A percentile compares a stretch with the other conserved stretches of the same genome.
These are phyloP conservation scores for Mycena sp. DNA, from an alignment of 1,284 basidiomycete species.

Conservation along the genomic window DNA sequence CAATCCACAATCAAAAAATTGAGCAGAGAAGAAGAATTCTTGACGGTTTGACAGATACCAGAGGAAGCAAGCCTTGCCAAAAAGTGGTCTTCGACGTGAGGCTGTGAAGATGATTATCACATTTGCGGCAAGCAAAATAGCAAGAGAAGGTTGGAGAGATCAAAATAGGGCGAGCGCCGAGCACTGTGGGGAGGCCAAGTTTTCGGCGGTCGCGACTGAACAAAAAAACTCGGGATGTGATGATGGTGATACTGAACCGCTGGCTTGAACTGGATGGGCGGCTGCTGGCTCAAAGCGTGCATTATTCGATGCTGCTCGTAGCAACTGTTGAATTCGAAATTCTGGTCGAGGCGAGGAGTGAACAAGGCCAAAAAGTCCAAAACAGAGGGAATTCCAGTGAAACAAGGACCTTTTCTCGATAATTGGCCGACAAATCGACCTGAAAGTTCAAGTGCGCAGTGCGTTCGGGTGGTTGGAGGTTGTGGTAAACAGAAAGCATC, in stretches of 20 bases:
- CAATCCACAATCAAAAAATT: constrained; percentile 10
- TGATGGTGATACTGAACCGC: constrained; percentile 8
- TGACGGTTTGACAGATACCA: constrained; percentile 26
- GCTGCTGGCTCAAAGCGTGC: no score
- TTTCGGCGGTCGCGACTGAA: not conserved
- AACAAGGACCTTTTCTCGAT: not conserved
- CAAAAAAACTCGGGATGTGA: not conserved
- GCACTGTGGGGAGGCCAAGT: not conserved
- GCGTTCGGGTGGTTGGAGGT: not conserved
- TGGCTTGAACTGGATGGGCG: not conserved
- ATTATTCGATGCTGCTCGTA: not conserved
- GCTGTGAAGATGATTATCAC: constrained; percentile 34
- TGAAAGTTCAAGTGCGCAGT: not conserved
- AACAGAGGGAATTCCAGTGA: not conserved
- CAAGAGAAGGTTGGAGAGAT: constrained; percentile 20
- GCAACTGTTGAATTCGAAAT: not conserved
- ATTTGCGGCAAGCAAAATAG: constrained; percentile 1
- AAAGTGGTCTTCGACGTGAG: not conserved
- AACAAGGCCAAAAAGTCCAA: not conserved
- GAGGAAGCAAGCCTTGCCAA: not conserved
- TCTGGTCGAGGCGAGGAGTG: not conserved
- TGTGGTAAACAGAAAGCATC: not conserved
- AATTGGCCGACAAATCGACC: not conserved
- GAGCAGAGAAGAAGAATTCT: constrained; percentile 6
- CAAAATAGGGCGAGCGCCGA: not conserved